Evolutionary conservation across 1,284 basidiomycete species (phyloP).

Genomic region (Microbotryomycetes sp.): DNA sequence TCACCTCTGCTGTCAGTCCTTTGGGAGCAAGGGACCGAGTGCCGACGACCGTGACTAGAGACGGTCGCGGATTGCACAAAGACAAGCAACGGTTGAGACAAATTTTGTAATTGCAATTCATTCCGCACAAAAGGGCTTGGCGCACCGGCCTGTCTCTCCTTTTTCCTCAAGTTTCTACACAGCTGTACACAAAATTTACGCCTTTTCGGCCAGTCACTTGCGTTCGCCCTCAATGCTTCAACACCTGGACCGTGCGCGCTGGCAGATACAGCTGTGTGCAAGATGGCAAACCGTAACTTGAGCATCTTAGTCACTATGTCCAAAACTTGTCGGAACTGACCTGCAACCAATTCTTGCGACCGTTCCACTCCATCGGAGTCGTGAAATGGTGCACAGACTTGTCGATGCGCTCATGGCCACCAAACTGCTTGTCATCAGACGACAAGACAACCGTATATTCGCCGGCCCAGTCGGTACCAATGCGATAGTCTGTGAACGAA

Average conservation of each 20-base stretch:
- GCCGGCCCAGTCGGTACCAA: slow-evolving; percentile 80
- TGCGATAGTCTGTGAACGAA: slow-evolving; percentile 86
- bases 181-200: no score
- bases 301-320: neutral
- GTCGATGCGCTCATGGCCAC: slow-evolving; percentile 77
- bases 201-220: no score
- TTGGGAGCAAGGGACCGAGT: no score
- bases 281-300: neutral
- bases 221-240: slow-evolving; percentile 24
- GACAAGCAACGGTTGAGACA: no score
- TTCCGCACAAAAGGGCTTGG: no score
- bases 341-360: slow-evolving; percentile 78
- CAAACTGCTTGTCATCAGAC: slow-evolving; percentile 78
- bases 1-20: no score
- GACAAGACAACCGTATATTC: slow-evolving; percentile 74
- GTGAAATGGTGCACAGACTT: slow-evolving; percentile 65
- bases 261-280: slow-evolving; percentile 22
- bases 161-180: no score
- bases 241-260: slow-evolving; percentile 22
- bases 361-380: slow-evolving; percentile 84
- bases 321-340: slow-evolving; percentile 42
- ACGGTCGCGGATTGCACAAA: no score
- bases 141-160: no score
- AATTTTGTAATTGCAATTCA: no score
- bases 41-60: no score